Percentiles rank a stretch among this genome's conserved stretches.
These are phyloP conservation scores for Saccharata proteae DNA, from an alignment of 2,329 filamentous ascomycete genomes.

Conservation along the genomic window DNA sequence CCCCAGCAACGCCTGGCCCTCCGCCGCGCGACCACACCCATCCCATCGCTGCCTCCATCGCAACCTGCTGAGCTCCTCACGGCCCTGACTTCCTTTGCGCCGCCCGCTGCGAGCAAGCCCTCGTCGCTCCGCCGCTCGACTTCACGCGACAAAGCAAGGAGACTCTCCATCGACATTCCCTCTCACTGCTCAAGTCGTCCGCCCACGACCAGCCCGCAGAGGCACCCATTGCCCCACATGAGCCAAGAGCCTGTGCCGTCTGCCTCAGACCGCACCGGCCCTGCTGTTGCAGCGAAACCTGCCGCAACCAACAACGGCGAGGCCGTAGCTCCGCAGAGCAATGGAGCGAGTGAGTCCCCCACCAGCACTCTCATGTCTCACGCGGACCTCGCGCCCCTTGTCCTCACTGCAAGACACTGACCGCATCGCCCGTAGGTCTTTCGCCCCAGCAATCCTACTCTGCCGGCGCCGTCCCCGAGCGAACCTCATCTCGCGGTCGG, in stretches of 20 bases:
- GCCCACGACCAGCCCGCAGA: conserved; percentile 2
- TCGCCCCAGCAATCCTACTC: conserved; percentile 17
- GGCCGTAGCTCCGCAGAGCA: conserved; percentile 16
- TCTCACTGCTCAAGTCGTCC: conserved; percentile 1
- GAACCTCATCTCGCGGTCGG: too few species aligned
- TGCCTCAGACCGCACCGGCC: conserved; percentile 16
- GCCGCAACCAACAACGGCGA: conserved; percentile 12
- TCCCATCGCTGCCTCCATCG: conserved; percentile 1
- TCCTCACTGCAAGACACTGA: conserved; percentile 10
- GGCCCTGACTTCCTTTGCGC: too few species aligned
- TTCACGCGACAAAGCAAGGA: conserved; percentile 20
- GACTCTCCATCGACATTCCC: conserved; percentile 10
- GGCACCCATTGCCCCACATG: conserved; percentile 19
- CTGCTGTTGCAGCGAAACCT: conserved; percentile 19
- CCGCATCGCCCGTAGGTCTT: conserved; percentile 1
- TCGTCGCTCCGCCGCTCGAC: too few species aligned
- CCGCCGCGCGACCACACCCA: background rate
- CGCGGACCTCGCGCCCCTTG: conserved; percentile 11
- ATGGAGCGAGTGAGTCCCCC: conserved; percentile 21
- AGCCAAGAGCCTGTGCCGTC: conserved; percentile 20
- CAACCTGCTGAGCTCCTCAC: conserved; percentile 1
- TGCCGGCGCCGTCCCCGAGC: too few species aligned
- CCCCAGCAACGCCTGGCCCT: too few species aligned
- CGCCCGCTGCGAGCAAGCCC: too few species aligned
- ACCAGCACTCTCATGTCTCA: background rate